These are phyloP conservation scores for Amaranthus hypochondriacus DNA, from an alignment of 148 eudicot genomes.

Conservation along the genomic window DNA sequence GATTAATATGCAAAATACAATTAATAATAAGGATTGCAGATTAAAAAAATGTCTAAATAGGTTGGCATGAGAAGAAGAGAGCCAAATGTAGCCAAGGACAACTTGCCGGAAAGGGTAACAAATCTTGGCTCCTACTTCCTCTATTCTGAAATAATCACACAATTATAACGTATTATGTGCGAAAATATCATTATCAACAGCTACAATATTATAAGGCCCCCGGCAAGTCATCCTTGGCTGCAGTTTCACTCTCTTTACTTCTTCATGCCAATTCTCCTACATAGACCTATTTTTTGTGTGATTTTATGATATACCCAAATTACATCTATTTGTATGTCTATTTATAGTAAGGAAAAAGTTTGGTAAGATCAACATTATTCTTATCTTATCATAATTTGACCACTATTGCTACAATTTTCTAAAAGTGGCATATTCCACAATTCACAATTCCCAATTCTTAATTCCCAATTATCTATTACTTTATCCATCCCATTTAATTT, in stretches of 20 bases:
- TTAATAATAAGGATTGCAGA: too few species aligned
- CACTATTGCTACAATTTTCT: slow-evolving; percentile 2
- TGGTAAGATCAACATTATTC: background rate
- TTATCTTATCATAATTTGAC: slow-evolving; percentile 20
- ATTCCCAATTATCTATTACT: too few species aligned
- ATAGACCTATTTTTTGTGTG: background rate
- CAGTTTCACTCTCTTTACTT: slow-evolving; percentile 34
- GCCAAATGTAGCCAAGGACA: slow-evolving; percentile 45
- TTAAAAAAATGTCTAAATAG: slow-evolving; percentile 2
- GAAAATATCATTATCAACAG: too few species aligned
- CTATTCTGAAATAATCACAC: background rate
- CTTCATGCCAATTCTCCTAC: slow-evolving; percentile 34
- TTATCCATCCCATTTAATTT: too few species aligned
- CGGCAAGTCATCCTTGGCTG: slow-evolving; percentile 65
- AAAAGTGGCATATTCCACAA: slow-evolving; percentile 19
- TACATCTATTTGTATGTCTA: background rate
- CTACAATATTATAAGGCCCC: background rate
- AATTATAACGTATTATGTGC: too few species aligned
- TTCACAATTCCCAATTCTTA: background rate
- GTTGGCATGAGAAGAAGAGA: slow-evolving; percentile 43
- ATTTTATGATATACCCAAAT: background rate
- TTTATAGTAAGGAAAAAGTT: slow-evolving; percentile 4
- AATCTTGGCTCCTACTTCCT: too few species aligned
- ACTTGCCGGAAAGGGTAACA: slow-evolving; percentile 26
- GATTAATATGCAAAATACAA: too few species aligned